phyloP scores from a whole-genome alignment of 2,329 filamentous ascomycete genomes.

The Byssothecium circinans region DNA sequence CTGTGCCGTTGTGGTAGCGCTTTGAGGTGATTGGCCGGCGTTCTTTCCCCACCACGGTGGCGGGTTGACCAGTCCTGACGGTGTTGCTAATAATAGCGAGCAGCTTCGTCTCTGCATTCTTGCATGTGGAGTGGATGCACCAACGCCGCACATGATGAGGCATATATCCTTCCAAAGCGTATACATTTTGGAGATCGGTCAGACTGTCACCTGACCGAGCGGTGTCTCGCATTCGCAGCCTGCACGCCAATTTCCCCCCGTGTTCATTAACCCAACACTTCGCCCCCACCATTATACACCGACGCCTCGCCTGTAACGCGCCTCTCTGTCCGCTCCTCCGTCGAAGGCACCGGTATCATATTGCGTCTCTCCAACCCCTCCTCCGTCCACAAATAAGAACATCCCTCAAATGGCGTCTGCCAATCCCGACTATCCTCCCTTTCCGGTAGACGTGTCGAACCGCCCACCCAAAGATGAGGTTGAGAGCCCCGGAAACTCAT shows the following conservation, averaged over 20 bases:
- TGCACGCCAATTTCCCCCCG: slow-evolving; percentile 34
- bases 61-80: slow-evolving; percentile 10
- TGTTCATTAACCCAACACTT: slow-evolving; percentile 35
- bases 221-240: slow-evolving; percentile 26
- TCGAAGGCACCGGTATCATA: too few relatives aligned
- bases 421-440: slow-evolving; percentile 35
- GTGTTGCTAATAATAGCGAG: slow-evolving; percentile 23
- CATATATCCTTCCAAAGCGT: background rate
- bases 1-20: slow-evolving; percentile 2
- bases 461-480: slow-evolving; percentile 42
- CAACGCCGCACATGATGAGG: background rate
- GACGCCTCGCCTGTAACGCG: slow-evolving; percentile 31
- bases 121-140: too few relatives aligned
- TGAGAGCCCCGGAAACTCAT: slow-evolving; percentile 52
- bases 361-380: slow-evolving; percentile 16
- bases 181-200: slow-evolving; percentile 4
- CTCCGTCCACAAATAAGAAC: background rate
- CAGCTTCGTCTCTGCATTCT: background rate
- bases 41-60: slow-evolving; percentile 6
- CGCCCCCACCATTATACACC: slow-evolving; percentile 37
- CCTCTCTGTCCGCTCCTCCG: slow-evolving; percentile 22
- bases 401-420: slow-evolving; percentile 35
- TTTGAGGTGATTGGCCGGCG: slow-evolving; percentile 20
- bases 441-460: slow-evolving; percentile 47
- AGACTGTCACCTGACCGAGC: slow-evolving; percentile 13